Evolutionary conservation across 2,329 filamentous ascomycete species (phyloP).

Genomic region (Colletotrichum sidae): DNA sequence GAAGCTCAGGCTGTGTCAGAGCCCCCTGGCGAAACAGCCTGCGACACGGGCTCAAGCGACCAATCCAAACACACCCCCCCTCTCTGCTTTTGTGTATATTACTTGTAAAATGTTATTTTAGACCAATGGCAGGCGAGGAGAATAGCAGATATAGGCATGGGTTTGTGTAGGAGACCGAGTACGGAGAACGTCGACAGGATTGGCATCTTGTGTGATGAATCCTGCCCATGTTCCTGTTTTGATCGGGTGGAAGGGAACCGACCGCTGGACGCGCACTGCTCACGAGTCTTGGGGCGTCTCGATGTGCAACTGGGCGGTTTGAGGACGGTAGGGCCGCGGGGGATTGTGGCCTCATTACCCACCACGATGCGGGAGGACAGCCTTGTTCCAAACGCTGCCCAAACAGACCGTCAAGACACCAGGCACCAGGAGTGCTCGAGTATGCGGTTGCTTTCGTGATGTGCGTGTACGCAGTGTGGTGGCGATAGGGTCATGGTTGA

Average conservation of each 20-base stretch:
- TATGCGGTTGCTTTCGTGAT: too few species aligned
- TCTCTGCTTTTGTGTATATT: slow-evolving; percentile 7
- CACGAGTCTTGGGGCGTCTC: slow-evolving; percentile 18
- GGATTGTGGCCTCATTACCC: slow-evolving; percentile 36
- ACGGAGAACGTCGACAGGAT: background rate
- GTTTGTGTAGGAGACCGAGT: slow-evolving; percentile 27
- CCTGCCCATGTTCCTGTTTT: slow-evolving; percentile 1
- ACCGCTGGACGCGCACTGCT: slow-evolving; percentile 4
- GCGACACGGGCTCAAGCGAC: slow-evolving; percentile 43
- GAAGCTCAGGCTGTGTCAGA: slow-evolving; percentile 49
- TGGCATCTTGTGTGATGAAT: too few species aligned
- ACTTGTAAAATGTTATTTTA: background rate
- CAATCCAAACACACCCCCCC: slow-evolving; percentile 30
- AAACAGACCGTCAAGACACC: slow-evolving; percentile 10
- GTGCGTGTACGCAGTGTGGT: too few species aligned
- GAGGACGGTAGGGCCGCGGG: slow-evolving; percentile 21
- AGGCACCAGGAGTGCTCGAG: too few species aligned
- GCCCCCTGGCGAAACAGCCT: slow-evolving; percentile 53
- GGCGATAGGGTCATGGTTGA: too few species aligned
- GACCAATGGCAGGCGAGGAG: too few species aligned
- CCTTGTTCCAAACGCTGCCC: slow-evolving; percentile 35
- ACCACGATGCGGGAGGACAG: slow-evolving; percentile 24
- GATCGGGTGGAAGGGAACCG: background rate
- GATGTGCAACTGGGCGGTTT: slow-evolving; percentile 33
- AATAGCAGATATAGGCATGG: background rate